A percentile compares a stretch with the other conserved stretches of the same genome.
phyloP scores from a whole-genome alignment of 371 early-diverging fungal species.

The Mortierella sp. region DNA sequence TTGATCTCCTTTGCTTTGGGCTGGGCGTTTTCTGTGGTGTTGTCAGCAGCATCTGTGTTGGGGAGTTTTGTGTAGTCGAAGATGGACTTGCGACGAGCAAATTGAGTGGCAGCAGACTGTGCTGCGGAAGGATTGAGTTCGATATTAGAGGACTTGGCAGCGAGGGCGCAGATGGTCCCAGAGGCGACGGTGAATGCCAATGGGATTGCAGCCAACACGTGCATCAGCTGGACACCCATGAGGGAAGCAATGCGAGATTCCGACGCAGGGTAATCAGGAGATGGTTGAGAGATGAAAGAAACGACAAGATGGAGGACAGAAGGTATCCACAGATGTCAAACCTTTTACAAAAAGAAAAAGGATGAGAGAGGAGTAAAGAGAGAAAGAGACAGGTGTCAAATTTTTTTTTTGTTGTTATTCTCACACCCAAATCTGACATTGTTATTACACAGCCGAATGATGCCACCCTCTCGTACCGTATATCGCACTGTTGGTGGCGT shows the following conservation, averaged over 20 bases:
- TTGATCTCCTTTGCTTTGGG: constrained; percentile 46
- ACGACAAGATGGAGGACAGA: neutral
- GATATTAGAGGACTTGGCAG: constrained; percentile 28
- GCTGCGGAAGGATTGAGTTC: constrained; percentile 18
- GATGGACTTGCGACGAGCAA: constrained; percentile 36
- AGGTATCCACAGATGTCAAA: neutral
- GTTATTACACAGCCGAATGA: too few species aligned
- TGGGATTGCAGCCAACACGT: constrained; percentile 36
- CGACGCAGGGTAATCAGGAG: neutral
- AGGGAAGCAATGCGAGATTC: neutral
- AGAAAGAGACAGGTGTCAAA: neutral
- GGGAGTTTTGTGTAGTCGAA: constrained; percentile 49
- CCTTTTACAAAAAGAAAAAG: neutral
- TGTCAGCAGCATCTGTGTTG: constrained; percentile 5
- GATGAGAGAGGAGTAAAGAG: neutral
- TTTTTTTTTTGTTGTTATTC: neutral
- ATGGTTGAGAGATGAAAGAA: neutral
- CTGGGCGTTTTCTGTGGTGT: constrained; percentile 3
- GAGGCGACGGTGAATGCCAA: constrained; percentile 26
- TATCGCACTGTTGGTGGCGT: neutral
- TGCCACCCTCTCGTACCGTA: too few species aligned
- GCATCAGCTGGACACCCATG: constrained; percentile 33
- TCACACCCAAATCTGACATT: neutral
- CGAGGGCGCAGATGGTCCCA: constrained; percentile 21
- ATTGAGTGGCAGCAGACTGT: neutral